Evolutionary conservation across 2,329 filamentous ascomycete genomes (phyloP).

Genomic region (Apiospora kogelbergensis): DNA sequence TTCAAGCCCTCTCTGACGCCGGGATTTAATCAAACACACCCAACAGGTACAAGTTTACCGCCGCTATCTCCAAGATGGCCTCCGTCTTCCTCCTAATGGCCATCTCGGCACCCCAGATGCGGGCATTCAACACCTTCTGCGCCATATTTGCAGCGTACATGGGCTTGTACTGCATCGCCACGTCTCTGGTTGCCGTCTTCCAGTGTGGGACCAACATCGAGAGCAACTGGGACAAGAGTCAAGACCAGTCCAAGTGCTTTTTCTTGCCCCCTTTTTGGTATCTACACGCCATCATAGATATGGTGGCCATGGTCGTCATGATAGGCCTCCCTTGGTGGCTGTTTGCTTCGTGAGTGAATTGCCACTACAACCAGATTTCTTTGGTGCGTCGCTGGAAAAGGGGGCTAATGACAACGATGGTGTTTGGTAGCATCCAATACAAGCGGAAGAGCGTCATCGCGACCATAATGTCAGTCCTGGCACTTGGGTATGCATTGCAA

Average conservation of each 20-base stretch:
- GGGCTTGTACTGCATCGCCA: background rate
- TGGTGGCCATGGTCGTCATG: background rate
- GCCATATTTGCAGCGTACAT: background rate
- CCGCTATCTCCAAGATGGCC: background rate
- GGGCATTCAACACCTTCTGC: background rate
- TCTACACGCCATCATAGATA: background rate
- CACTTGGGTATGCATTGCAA: background rate
- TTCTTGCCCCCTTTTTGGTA: background rate
- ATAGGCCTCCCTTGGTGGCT: background rate
- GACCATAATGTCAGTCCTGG: background rate
- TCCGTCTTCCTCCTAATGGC: background rate
- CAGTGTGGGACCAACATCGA: background rate
- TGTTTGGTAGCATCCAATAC: background rate
- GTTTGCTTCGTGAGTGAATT: background rate
- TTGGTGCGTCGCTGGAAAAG: no score
- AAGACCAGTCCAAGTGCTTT: background rate
- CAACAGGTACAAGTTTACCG: background rate
- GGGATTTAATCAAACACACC: no score
- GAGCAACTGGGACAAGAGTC: background rate
- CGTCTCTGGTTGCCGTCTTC: background rate
- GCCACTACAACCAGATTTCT: background rate
- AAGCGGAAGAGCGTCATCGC: background rate
- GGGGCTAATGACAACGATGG: no score
- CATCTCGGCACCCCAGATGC: background rate
- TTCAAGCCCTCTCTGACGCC: background rate